Evolutionary conservation across 257 asterid species (phyloP), one percentile per base, ranked within the genome.

Genomic region (Penstemon barbatus): DNA sequence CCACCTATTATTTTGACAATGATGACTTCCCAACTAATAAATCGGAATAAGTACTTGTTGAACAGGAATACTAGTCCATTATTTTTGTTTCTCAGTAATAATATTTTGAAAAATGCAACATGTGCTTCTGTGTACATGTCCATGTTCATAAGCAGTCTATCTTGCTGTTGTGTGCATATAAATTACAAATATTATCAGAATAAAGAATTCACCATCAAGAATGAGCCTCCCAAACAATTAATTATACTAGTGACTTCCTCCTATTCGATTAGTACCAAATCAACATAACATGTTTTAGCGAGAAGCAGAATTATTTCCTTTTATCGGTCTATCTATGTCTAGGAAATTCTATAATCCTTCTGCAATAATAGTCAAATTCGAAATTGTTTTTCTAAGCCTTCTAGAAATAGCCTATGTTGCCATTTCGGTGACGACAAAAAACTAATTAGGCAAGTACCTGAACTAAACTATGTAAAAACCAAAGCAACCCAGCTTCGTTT

Each of bases 171-270:
- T 18, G 36, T 58, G 12, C n/a, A 10, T 39, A 58, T 39, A 25
- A 6, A 11, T 5, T 38, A 3, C 33, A 5, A 0, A 38, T 39
- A 12, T 44, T 5, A 4, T 38, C 12, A 55, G 33, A 6, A 55
- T 18, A 55, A 3, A 6, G 33, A 15, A 3, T 54, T 33, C 4
- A 25, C 9, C 2, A 56, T 0, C 15, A 56, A 33, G 41, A 25
- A 56, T 25, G 61, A 56, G 59, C 11, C 9, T 58, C 48, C 44
- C 37, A 44, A 37, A 58, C 48, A 44, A 58, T 58, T 58, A 38
- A 38, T 39, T 37, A 46, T 25, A 58, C 9, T 4, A 58, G 63
- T 39, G 25, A 12, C 37, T 37, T 38, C 7, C 39, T 46, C 12
- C 8, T 25, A 57, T 55, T 57, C 42, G 12, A 36, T 57, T 57